These are phyloP conservation scores for Pisolithus orientalis DNA, from an alignment of 768 basidiomycete species.

Conservation along the genomic window DNA sequence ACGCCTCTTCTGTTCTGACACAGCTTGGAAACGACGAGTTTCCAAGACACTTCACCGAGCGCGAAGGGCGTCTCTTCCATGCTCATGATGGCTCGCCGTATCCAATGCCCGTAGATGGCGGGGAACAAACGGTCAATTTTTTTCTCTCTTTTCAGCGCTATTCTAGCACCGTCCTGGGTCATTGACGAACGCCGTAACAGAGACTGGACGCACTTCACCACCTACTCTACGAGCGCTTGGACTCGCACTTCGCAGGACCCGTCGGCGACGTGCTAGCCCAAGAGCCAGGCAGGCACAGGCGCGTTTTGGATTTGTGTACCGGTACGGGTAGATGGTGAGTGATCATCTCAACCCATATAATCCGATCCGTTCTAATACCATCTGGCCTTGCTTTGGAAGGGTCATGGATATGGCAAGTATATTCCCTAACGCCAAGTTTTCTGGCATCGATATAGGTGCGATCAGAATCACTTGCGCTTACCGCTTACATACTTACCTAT, in stretches of 20 bases:
- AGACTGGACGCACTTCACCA: slow-evolving; percentile 47
- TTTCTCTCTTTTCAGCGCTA: neutral
- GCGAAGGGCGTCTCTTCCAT: slow-evolving; percentile 59
- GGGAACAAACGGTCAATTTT: slow-evolving; percentile 53
- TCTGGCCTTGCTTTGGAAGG: slow-evolving; percentile 37
- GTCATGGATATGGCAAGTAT: slow-evolving; percentile 64
- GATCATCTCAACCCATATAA: slow-evolving; percentile 11
- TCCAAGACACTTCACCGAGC: slow-evolving; percentile 52
- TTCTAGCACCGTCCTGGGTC: neutral
- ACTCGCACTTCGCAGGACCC: slow-evolving; percentile 56
- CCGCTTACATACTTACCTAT: slow-evolving; percentile 3
- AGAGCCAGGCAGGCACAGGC: slow-evolving; percentile 35
- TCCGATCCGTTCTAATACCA: slow-evolving; percentile 13
- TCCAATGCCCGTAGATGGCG: slow-evolving; percentile 65
- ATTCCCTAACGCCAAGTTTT: slow-evolving; percentile 60
- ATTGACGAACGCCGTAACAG: slow-evolving; percentile 27
- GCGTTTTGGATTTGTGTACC: slow-evolving; percentile 69
- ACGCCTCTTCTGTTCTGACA: slow-evolving; percentile 36
- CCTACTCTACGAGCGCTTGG: slow-evolving; percentile 44
- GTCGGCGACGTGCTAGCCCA: slow-evolving; percentile 45
- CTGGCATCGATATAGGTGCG: slow-evolving; percentile 74
- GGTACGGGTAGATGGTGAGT: slow-evolving; percentile 70
- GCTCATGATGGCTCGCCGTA: slow-evolving; percentile 60
- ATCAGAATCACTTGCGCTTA: slow-evolving; percentile 9
- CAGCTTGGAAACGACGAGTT: slow-evolving; percentile 51